Evolutionary conservation across 306 rosid species (phyloP).

Genomic region (Sechiopsis laciniata): DNA sequence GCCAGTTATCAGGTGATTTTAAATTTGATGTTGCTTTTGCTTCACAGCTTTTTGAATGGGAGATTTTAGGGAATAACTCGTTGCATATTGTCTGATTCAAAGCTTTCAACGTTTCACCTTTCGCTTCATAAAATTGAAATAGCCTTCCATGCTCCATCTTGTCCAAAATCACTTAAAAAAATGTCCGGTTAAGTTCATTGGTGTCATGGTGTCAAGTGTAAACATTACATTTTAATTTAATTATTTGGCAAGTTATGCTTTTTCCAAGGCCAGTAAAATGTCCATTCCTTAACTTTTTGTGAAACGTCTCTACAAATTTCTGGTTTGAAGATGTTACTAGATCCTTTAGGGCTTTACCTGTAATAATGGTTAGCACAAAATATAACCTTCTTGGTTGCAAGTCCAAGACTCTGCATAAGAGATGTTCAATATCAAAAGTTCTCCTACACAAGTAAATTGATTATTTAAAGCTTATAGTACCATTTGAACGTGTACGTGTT

Average conservation of each 20-base stretch:
- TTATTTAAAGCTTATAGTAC: background rate
- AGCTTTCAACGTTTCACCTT: background rate
- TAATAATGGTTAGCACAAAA: background rate
- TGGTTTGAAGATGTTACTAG: background rate
- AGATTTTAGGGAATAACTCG: background rate
- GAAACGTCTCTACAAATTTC: background rate
- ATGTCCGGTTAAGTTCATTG: background rate
- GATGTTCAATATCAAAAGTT: background rate
- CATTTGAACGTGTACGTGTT: background rate
- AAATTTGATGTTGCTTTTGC: background rate
- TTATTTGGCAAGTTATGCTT: background rate
- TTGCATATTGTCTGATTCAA: background rate
- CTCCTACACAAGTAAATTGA: background rate
- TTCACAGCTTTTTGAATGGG: constrained; percentile 1
- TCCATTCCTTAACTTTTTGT: background rate
- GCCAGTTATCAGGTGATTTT: constrained; percentile 82
- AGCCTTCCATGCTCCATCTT: no score
- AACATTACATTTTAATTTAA: background rate
- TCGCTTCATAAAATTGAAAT: no score
- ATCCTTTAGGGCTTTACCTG: background rate
- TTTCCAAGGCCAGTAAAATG: background rate
- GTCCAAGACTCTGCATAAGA: background rate
- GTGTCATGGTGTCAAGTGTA: background rate
- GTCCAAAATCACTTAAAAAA: background rate
- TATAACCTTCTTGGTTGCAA: background rate